A percentile compares a stretch with the other conserved stretches of the same genome.
Conservation (phyloP, 805 yeast genomes). For the Candida pseudoglaebosa region DNA sequence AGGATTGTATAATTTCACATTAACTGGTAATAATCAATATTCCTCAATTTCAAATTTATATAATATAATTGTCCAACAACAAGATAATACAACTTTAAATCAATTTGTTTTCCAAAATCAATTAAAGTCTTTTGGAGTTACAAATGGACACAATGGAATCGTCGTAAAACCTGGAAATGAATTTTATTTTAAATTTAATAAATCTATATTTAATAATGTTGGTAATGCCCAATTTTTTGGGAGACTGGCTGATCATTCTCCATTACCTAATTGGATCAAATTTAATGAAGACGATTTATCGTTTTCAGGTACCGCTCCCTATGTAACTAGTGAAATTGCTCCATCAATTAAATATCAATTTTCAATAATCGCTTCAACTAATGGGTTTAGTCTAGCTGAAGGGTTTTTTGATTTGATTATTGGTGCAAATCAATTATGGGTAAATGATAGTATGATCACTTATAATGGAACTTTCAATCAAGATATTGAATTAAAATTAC, state of each 20-base stretch:
- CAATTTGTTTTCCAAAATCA: not conserved
- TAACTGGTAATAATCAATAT: conserved; percentile 69
- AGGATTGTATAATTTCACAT: conserved; percentile 36
- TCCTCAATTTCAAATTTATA: conserved; percentile 44
- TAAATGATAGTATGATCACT: conserved; percentile 46
- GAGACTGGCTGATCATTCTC: conserved; percentile 72
- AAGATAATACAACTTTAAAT: conserved; percentile 46
- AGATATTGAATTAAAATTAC: conserved; percentile 52
- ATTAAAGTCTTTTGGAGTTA: conserved; percentile 49
- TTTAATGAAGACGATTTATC: conserved; percentile 62
- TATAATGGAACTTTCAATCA: conserved; percentile 68
- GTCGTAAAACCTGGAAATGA: conserved; percentile 67
- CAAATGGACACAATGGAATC: conserved; percentile 72
- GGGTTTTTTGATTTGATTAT: conserved; percentile 69
- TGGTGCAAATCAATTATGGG: conserved; percentile 82
- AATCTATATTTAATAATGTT: conserved; percentile 65
- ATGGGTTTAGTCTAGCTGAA: conserved; percentile 68
- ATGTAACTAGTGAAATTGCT: conserved; percentile 80
- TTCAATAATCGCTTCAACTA: conserved; percentile 73
- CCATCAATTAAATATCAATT: conserved; percentile 74
- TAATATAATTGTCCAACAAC: conserved; percentile 52
- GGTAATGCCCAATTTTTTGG: conserved; percentile 85
- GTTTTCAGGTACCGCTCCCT: conserved; percentile 85
- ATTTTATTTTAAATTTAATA: conserved; percentile 63
- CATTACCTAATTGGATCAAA: conserved; percentile 85